Conservation (phyloP, 1,284 basidiomycete species). For the Jaminaea rosea region DNA sequence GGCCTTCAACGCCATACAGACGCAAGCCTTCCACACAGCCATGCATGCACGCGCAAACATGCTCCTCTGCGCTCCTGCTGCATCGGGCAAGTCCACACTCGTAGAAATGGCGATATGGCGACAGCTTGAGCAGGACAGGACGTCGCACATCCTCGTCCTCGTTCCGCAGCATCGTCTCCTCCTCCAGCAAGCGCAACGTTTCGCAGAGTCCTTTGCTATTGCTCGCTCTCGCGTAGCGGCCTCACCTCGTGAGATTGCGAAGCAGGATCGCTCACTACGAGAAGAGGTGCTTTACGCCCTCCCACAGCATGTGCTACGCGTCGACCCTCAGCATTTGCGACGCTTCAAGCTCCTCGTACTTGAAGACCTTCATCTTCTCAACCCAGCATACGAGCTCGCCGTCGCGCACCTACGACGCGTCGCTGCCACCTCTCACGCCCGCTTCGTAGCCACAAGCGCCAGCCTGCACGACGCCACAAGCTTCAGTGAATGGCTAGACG, state of each 20-base stretch:
- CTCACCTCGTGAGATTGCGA: not conserved
- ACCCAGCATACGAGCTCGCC: conserved; percentile 72
- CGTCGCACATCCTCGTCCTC: conserved; percentile 1
- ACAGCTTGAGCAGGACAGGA: conserved; percentile 45
- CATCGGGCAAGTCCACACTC: conserved; percentile 72
- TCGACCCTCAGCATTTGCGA: no score
- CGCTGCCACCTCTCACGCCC: conserved; percentile 53
- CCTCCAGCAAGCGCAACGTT: not conserved
- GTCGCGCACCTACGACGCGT: conserved; percentile 57
- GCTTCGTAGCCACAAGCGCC: conserved; percentile 68
- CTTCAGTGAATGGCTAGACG: conserved; percentile 73
- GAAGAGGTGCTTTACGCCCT: conserved; percentile 14
- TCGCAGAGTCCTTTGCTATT: conserved; percentile 4
- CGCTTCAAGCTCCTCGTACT: conserved; percentile 60
- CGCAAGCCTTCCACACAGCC: conserved; percentile 77
- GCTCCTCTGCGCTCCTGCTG: conserved; percentile 71
- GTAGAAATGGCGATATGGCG: conserved; percentile 66
- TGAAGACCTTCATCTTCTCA: conserved; percentile 78
- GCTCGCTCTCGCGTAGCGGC: conserved; percentile 42
- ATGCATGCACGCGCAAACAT: conserved; percentile 64
- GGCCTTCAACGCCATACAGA: conserved; percentile 77
- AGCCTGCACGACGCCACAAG: conserved; percentile 73
- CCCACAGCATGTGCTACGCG: conserved; percentile 43
- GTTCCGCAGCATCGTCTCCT: conserved; percentile 1
- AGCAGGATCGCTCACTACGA: conserved; percentile 45